phyloP scores from a whole-genome alignment of 2,329 filamentous ascomycete species.

The Amauroascus niger region DNA sequence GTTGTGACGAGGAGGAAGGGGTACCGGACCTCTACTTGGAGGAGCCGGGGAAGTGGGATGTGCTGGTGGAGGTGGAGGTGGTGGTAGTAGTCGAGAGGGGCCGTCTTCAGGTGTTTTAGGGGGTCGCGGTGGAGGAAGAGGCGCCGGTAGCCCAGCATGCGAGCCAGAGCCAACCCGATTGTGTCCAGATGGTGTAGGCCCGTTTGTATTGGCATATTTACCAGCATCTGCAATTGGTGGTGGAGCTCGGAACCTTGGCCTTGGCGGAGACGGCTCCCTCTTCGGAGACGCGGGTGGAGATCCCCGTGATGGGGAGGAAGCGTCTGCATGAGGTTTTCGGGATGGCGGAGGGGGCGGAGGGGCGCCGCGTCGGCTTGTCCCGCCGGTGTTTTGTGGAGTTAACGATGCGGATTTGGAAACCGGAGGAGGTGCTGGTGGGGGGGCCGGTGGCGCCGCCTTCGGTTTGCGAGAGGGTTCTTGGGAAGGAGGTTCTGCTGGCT shows the following conservation, averaged over 20 bases:
- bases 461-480: conserved; percentile 41
- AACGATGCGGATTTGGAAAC: conserved; percentile 36
- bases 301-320: conserved; percentile 30
- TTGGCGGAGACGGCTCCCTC: conserved; percentile 60
- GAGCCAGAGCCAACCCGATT: conserved; percentile 42
- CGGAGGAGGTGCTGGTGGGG: conserved; percentile 43
- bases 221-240: conserved; percentile 85
- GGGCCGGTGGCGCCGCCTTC: conserved; percentile 53
- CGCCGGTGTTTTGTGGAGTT: conserved; percentile 54
- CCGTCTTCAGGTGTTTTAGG: conserved; percentile 59
- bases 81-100: conserved; percentile 59
- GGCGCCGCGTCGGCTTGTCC: conserved; percentile 46
- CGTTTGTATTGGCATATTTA: conserved; percentile 58
- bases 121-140: conserved; percentile 53
- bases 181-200: conserved; percentile 40
- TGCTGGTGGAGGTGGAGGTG: conserved; percentile 55
- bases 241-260: conserved; percentile 68
- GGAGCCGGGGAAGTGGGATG: conserved; percentile 61
- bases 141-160: conserved; percentile 45
- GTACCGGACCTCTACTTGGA: conserved; percentile 59
- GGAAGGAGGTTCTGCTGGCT: conserved; percentile 33
- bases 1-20: conserved; percentile 56
- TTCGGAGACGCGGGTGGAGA: conserved; percentile 53
- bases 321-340: conserved; percentile 36
- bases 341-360: conserved; percentile 51